These are phyloP conservation scores for Pseudonitzschia multiseries DNA, from an alignment of 108 stramenopile genomes.

Conservation along the genomic window DNA sequence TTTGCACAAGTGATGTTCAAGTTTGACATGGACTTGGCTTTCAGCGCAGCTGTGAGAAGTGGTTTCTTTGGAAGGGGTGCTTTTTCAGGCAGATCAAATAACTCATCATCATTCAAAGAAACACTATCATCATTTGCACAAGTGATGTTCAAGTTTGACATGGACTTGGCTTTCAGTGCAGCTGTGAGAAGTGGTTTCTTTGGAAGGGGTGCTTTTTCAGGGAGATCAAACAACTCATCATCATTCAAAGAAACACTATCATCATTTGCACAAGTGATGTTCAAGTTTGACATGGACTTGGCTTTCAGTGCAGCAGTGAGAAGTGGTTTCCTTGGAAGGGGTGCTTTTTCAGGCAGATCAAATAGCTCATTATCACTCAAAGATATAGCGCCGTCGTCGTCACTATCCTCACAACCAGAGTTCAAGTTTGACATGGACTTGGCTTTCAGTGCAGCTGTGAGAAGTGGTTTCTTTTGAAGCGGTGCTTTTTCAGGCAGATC, in stretches of 20 bases:
- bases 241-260: neutral
- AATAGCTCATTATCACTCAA: neutral
- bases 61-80: neutral
- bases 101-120: neutral
- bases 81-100: neutral
- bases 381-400: neutral
- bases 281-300: neutral
- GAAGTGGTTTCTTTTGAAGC: neutral
- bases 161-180: neutral
- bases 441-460: neutral
- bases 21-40: neutral
- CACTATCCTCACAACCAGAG: neutral
- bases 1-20: neutral
- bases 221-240: neutral
- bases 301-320: neutral
- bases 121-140: neutral
- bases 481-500: neutral
- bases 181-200: conserved; percentile 2
- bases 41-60: neutral
- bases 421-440: neutral
- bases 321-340: neutral
- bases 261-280: neutral
- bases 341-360: neutral
- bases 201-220: neutral
- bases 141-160: too few relatives aligned